phyloP scores from a whole-genome alignment of 176 grass and related monocot genomes.

The Eragrostis curvula region DNA sequence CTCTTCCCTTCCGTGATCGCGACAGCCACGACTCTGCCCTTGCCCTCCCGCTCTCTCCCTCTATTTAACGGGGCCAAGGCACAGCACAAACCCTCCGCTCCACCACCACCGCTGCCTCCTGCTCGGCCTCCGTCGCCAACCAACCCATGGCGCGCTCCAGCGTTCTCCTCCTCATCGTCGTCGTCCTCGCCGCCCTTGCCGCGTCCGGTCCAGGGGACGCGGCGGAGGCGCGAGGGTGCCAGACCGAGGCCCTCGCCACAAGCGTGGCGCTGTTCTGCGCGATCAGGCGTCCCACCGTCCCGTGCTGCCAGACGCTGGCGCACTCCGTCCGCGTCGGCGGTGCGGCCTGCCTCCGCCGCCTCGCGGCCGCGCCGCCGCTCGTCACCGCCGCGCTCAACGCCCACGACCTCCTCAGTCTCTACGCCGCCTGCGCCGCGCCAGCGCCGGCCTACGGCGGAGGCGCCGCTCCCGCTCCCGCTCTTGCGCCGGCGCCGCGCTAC shows the following conservation, averaged over 20 bases:
- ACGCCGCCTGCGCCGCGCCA: background rate
- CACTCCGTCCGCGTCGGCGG: background rate
- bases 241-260: background rate
- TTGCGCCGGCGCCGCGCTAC: no score
- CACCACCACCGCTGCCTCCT: no score
- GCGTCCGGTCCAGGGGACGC: background rate
- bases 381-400: background rate
- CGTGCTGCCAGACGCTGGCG: background rate
- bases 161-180: no score
- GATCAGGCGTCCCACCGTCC: background rate
- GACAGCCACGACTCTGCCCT: no score
- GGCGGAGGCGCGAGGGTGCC: background rate
- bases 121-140: no score
- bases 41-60: no score
- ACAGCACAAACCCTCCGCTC: no score
- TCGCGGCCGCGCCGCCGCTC: background rate
- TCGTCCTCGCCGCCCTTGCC: background rate
- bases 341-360: background rate
- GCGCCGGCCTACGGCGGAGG: background rate
- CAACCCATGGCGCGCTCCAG: no score
- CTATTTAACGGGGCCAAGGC: no score
- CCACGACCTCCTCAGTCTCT: background rate
- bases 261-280: conserved; percentile 1
- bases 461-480: no score
- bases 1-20: no score